Conservation (phyloP, 2,329 filamentous ascomycete genomes). For the Cordyceps militaris region DNA sequence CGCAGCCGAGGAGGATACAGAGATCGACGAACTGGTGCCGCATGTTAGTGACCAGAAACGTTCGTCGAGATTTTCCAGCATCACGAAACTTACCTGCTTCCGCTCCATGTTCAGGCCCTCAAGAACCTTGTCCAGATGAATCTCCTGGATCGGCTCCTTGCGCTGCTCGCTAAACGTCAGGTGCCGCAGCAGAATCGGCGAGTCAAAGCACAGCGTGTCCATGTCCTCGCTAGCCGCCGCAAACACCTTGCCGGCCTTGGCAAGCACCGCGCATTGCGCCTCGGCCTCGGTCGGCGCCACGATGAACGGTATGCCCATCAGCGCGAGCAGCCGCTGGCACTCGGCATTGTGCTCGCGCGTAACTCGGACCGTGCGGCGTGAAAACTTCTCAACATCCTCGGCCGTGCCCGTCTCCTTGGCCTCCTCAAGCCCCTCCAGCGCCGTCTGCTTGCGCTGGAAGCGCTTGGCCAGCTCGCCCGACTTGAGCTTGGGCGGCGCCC, state of each 20-base stretch:
- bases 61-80: too few relatives aligned
- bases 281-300: slow-evolving; percentile 95
- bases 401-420: slow-evolving; percentile 96
- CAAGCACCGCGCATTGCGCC: slow-evolving; percentile 88
- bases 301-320: slow-evolving; percentile 96
- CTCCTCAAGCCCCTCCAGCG: slow-evolving; percentile 82
- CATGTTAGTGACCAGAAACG: too few relatives aligned
- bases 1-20: slow-evolving; percentile 94
- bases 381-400: slow-evolving; percentile 97
- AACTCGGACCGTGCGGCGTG: slow-evolving; percentile 82
- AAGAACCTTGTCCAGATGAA: slow-evolving; percentile 78
- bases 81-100: slow-evolving; percentile 55
- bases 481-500: slow-evolving; percentile 93
- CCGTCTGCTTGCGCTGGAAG: slow-evolving; percentile 90
- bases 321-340: slow-evolving; percentile 79
- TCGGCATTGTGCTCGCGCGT: slow-evolving; percentile 96
- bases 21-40: slow-evolving; percentile 79
- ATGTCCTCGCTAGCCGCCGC: slow-evolving; percentile 97
- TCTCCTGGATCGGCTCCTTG: slow-evolving; percentile 96
- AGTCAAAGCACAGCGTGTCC: slow-evolving; percentile 94
- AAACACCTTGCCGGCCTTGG: slow-evolving; percentile 88
- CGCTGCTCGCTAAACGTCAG: slow-evolving; percentile 95
- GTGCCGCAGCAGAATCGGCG: slow-evolving; percentile 84
- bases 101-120: slow-evolving; percentile 84
- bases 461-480: slow-evolving; percentile 94